Conservation (phyloP, 2,329 filamentous ascomycete genomes). For the Penicillium hordei region DNA sequence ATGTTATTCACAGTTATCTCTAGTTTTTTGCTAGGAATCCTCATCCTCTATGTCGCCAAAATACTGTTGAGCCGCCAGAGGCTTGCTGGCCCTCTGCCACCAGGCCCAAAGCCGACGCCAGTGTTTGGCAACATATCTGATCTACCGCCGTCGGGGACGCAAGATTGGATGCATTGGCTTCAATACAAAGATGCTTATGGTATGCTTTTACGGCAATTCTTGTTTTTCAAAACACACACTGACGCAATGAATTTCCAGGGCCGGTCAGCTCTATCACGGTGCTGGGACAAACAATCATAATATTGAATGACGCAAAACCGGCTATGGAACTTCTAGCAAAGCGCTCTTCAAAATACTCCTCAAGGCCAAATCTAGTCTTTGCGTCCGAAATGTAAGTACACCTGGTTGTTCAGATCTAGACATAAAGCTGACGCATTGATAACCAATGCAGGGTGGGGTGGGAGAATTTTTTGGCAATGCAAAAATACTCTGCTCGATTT, state of each 20-base stretch:
- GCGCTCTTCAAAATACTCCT: constrained; percentile 32
- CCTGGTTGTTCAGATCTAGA: not conserved
- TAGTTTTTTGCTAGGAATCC: not conserved
- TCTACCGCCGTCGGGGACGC: constrained; percentile 42
- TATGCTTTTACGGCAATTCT: not conserved
- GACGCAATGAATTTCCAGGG: constrained; percentile 16
- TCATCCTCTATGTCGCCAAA: constrained; percentile 6
- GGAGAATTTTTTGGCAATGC: constrained; percentile 38
- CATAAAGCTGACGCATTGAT: not conserved
- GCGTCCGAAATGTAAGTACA: constrained; percentile 39
- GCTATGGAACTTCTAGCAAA: constrained; percentile 40
- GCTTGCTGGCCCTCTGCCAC: constrained; percentile 41
- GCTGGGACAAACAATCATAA: constrained; percentile 39
- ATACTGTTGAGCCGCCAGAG: not conserved
- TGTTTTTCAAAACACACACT: not conserved
- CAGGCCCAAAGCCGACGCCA: constrained; percentile 52
- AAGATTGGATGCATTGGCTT: constrained; percentile 47
- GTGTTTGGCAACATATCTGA: constrained; percentile 54
- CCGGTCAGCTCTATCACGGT: constrained; percentile 42
- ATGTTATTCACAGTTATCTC: not conserved
- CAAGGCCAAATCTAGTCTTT: constrained; percentile 34
- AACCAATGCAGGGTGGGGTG: constrained; percentile 38
- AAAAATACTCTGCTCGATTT: constrained; percentile 41
- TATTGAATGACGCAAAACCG: constrained; percentile 35
- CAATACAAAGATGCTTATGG: constrained; percentile 47